A percentile compares a stretch with the other conserved stretches of the same genome.
Evolutionary conservation across 768 basidiomycete genomes (phyloP).

Genomic region (Amanita thiersii): DNA sequence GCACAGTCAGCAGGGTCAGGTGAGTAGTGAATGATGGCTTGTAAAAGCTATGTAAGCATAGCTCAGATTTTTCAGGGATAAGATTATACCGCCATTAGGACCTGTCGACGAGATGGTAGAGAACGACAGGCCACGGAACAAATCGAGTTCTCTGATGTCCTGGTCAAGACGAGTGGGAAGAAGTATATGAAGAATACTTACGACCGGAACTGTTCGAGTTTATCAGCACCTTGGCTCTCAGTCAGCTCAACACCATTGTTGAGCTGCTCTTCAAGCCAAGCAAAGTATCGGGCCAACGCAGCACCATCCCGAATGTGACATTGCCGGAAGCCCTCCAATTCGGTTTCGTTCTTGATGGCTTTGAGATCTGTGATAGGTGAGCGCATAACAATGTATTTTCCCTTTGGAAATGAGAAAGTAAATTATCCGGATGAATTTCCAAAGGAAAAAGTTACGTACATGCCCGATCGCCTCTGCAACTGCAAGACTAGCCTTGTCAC

Average conservation of each 20-base stretch:
- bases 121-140: conserved; percentile 88
- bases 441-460: conserved; percentile 24
- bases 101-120: conserved; percentile 89
- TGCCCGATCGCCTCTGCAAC: conserved; percentile 74
- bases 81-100: conserved; percentile 63
- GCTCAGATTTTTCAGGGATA: neutral
- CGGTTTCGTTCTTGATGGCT: conserved; percentile 70
- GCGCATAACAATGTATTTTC: conserved; percentile 48
- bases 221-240: conserved; percentile 75
- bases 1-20: conserved; percentile 72
- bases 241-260: conserved; percentile 49
- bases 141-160: conserved; percentile 53
- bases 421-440: conserved; percentile 1
- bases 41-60: neutral
- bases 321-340: conserved; percentile 85
- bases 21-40: conserved; percentile 90
- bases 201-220: conserved; percentile 77
- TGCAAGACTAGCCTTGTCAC: conserved; percentile 73
- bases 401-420: conserved; percentile 24
- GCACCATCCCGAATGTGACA: conserved; percentile 86
- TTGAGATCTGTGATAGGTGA: conserved; percentile 79
- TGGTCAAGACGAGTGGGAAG: conserved; percentile 3
- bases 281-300: conserved; percentile 83
- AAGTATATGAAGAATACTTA: conserved; percentile 25
- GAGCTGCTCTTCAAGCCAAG: conserved; percentile 89